These are phyloP conservation scores for Debaryomycetaceae sp. DNA, from an alignment of 1,139 yeast genomes.

Conservation along the genomic window DNA sequence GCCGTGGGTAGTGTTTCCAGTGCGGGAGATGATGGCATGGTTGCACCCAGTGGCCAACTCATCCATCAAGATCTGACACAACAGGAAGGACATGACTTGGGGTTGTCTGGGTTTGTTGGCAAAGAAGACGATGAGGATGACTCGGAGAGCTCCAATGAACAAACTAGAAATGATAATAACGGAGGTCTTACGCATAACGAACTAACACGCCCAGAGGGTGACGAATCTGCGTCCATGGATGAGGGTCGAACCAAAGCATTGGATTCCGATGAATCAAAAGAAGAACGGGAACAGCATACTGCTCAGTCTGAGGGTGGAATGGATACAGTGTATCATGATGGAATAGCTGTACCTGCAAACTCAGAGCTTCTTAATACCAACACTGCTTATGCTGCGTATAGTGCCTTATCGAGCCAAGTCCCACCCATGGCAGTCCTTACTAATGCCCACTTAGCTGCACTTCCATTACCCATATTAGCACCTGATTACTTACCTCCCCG, in stretches of 20 bases:
- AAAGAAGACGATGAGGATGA: slow-evolving; percentile 1
- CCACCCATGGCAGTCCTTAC: slow-evolving; percentile 40
- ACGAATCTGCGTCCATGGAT: background rate
- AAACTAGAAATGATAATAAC: slow-evolving; percentile 1
- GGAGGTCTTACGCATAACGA: slow-evolving; percentile 4
- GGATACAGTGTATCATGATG: slow-evolving; percentile 17
- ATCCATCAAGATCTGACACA: background rate
- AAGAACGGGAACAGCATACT: background rate
- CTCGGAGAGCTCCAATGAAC: background rate
- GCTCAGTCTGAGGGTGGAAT: background rate
- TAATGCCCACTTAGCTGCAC: slow-evolving; percentile 54
- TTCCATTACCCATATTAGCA: slow-evolving; percentile 55
- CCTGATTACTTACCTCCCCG: slow-evolving; percentile 57
- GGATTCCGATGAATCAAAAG: slow-evolving; percentile 1
- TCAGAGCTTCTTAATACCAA: slow-evolving; percentile 43
- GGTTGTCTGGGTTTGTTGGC: background rate
- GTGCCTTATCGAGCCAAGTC: slow-evolving; percentile 37
- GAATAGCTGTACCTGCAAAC: slow-evolving; percentile 35
- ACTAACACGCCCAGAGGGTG: slow-evolving; percentile 5
- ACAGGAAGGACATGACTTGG: background rate
- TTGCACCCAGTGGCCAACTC: background rate
- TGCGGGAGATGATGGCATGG: background rate
- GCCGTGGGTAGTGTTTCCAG: slow-evolving; percentile 1
- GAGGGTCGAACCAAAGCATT: background rate
- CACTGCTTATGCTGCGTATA: slow-evolving; percentile 43